These are phyloP conservation scores for Biscogniauxia mediterranea DNA, from an alignment of 2,329 filamentous ascomycete species.

Conservation along the genomic window DNA sequence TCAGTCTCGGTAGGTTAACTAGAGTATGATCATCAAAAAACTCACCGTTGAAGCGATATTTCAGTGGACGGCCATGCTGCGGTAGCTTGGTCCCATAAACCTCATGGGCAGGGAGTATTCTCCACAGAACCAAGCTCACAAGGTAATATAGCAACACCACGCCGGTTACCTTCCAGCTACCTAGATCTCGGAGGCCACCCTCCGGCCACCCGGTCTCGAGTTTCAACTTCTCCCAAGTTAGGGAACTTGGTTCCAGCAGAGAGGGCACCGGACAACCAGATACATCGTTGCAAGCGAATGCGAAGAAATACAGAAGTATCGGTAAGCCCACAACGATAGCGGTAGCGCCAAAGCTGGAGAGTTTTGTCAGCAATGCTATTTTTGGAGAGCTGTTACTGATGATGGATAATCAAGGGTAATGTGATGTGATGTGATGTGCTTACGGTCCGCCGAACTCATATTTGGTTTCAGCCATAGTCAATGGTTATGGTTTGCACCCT, in stretches of 20 bases:
- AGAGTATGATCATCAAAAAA: slow-evolving; percentile 2
- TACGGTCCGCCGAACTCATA: slow-evolving; percentile 27
- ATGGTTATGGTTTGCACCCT: not conserved
- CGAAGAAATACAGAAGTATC: slow-evolving; percentile 72
- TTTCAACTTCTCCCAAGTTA: slow-evolving; percentile 73
- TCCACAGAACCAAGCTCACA: slow-evolving; percentile 71
- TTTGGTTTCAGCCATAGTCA: slow-evolving; percentile 6
- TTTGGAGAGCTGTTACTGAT: not conserved
- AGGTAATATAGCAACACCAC: slow-evolving; percentile 77
- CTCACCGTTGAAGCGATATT: slow-evolving; percentile 78
- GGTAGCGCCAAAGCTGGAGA: slow-evolving; percentile 67
- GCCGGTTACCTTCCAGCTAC: slow-evolving; percentile 65
- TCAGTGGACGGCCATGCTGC: slow-evolving; percentile 67
- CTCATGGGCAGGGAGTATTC: slow-evolving; percentile 72
- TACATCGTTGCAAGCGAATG: slow-evolving; percentile 88
- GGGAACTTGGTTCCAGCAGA: slow-evolving; percentile 67
- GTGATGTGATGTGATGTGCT: slow-evolving; percentile 1
- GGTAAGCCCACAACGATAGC: slow-evolving; percentile 80
- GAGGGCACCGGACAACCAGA: slow-evolving; percentile 85
- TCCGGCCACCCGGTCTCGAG: slow-evolving; percentile 77
- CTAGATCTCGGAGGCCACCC: slow-evolving; percentile 67
- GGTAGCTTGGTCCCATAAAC: slow-evolving; percentile 68
- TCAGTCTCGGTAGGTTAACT: slow-evolving; percentile 5
- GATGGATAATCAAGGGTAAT: not conserved
- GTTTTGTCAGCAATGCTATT: slow-evolving; percentile 6